phyloP scores from a whole-genome alignment of 805 yeast genomes.

The Candida chauliodis region DNA sequence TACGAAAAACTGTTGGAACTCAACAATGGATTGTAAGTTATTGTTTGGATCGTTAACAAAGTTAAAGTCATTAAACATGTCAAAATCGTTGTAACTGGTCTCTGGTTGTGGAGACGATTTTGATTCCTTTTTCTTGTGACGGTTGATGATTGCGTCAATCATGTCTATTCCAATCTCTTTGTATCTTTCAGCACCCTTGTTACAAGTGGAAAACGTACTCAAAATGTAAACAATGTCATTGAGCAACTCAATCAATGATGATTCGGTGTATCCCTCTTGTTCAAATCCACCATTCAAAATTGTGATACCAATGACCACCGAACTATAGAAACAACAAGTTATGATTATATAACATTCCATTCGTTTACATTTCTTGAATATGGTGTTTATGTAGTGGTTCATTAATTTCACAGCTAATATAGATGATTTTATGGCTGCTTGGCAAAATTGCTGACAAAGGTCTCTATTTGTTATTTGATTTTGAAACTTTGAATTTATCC shows the following conservation, averaged over 20 bases:
- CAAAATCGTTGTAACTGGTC: constrained; percentile 4
- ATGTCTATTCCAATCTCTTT: constrained; percentile 10
- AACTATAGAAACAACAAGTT: constrained; percentile 14
- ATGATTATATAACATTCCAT: constrained; percentile 14
- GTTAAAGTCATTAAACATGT: constrained; percentile 11
- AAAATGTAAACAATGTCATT: constrained; percentile 11
- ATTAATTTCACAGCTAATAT: constrained; percentile 15
- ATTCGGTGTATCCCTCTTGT: constrained; percentile 10
- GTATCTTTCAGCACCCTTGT: constrained; percentile 13
- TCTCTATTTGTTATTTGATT: constrained; percentile 6
- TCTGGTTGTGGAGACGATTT: background rate
- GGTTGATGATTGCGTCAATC: constrained; percentile 9
- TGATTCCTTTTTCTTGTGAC: constrained; percentile 2
- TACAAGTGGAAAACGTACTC: constrained; percentile 10
- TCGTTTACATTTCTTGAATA: constrained; percentile 9
- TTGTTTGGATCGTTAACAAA: constrained; percentile 14
- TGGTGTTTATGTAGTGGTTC: constrained; percentile 13
- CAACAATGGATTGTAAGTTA: constrained; percentile 12
- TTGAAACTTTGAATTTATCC: constrained; percentile 4
- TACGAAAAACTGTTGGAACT: constrained; percentile 19
- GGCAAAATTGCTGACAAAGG: constrained; percentile 11
- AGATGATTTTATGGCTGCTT: constrained; percentile 16
- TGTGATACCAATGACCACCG: constrained; percentile 11
- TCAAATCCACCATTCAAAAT: constrained; percentile 11
- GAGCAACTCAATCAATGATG: constrained; percentile 11